A percentile compares a stretch with the other conserved stretches of the same genome.
phyloP scores from a whole-genome alignment of 305 asterid genomes.

The Solanum hybrid region DNA sequence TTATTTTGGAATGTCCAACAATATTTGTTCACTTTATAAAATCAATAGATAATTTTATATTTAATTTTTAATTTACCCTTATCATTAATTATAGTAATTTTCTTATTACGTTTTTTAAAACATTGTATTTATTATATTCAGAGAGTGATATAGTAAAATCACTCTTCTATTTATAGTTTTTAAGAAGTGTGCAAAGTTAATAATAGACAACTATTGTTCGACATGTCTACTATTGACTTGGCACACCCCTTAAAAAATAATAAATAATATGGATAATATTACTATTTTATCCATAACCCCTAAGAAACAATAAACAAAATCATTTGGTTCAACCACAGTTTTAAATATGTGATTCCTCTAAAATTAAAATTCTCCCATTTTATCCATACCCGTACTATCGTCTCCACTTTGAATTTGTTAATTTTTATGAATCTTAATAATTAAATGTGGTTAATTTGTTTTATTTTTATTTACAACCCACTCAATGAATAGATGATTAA shows the following conservation, averaged over 20 bases:
- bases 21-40: too few species aligned
- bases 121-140: too few species aligned
- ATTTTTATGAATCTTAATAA: not conserved
- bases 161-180: too few species aligned
- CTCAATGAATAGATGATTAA: not conserved
- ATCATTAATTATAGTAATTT: too few species aligned
- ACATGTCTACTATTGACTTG: too few species aligned
- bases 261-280: accelerated
- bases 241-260: accelerated
- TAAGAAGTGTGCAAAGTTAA: accelerated
- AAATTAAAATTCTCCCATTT: not conserved
- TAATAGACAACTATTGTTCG: accelerated
- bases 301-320: too few species aligned
- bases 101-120: too few species aligned
- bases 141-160: too few species aligned
- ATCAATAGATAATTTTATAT: too few species aligned
- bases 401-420: too few species aligned
- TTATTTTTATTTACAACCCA: not conserved
- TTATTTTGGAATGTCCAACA: accelerated
- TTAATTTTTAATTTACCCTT: too few species aligned
- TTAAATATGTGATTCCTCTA: not conserved
- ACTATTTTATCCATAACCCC: not conserved
- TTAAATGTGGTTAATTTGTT: not conserved
- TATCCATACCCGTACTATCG: not conserved
- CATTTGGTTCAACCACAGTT: too few species aligned